Conservation (phyloP, 2,329 filamentous ascomycete species). For the Ceratocystiopsis minuta region DNA sequence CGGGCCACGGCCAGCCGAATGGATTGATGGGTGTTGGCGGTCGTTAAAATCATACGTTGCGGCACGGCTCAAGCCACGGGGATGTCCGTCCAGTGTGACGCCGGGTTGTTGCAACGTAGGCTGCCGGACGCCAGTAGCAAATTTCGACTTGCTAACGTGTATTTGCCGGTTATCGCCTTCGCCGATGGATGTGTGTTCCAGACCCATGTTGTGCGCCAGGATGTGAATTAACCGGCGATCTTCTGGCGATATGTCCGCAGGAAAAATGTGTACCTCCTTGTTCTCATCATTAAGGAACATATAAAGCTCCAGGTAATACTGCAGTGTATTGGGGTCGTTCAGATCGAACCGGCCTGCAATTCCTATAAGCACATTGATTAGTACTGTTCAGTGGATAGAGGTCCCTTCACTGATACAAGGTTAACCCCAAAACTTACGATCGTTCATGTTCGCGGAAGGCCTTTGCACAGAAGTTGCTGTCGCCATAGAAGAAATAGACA, state of each 20-base stretch:
- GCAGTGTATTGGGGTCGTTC: slow-evolving; percentile 74
- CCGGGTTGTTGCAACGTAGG: slow-evolving; percentile 42
- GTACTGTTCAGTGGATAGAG: too few relatives aligned
- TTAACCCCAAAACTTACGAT: too few relatives aligned
- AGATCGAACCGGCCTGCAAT: slow-evolving; percentile 50
- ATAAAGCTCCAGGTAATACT: slow-evolving; percentile 78
- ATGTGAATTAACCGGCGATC: slow-evolving; percentile 87
- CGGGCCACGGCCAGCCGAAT: slow-evolving; percentile 60
- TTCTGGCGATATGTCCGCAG: slow-evolving; percentile 58
- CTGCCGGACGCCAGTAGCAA: slow-evolving; percentile 15
- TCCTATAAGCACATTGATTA: slow-evolving; percentile 18
- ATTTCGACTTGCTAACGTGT: slow-evolving; percentile 60
- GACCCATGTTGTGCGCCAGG: slow-evolving; percentile 82
- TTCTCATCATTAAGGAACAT: slow-evolving; percentile 58
- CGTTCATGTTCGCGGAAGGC: background rate
- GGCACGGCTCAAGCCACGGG: slow-evolving; percentile 74
- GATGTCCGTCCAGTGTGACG: slow-evolving; percentile 56
- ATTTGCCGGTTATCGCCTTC: slow-evolving; percentile 77
- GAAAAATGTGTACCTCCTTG: slow-evolving; percentile 71
- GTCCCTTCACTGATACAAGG: too few relatives aligned
- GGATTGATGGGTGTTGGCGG: slow-evolving; percentile 22
- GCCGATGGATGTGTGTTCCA: slow-evolving; percentile 81
- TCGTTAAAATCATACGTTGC: slow-evolving; percentile 95
- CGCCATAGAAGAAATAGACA: slow-evolving; percentile 61
- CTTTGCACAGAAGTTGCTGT: slow-evolving; percentile 6